A percentile compares a stretch with the other conserved stretches of the same genome.
Evolutionary conservation across 768 basidiomycete species (phyloP).

Genomic region (Agrocybe chaxingu): DNA sequence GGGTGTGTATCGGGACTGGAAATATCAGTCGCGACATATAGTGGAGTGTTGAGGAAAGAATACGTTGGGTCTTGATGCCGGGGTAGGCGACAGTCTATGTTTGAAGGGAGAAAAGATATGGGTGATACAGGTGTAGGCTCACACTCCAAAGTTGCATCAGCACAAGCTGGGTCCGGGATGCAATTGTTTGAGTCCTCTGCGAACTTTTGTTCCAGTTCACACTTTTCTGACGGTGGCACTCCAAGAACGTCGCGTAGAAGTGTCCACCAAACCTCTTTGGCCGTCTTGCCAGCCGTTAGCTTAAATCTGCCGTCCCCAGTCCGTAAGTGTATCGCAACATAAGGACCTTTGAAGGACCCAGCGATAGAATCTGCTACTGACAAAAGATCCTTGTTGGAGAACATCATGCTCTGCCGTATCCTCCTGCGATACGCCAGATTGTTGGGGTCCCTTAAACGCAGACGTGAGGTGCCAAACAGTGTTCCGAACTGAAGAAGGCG

Average conservation of each 20-base stretch:
- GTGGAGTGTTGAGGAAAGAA: constrained; percentile 13
- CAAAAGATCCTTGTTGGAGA: constrained; percentile 46
- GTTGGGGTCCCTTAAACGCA: constrained; percentile 42
- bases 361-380: constrained; percentile 42
- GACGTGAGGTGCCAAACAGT: constrained; percentile 72
- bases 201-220: constrained; percentile 14
- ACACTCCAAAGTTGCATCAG: too few species aligned
- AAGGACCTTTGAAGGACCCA: constrained; percentile 39
- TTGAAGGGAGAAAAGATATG: constrained; percentile 8
- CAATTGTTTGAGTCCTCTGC: constrained; percentile 1
- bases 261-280: constrained; percentile 52
- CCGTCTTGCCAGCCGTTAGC: constrained; percentile 34
- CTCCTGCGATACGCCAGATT: constrained; percentile 41
- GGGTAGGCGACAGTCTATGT: constrained; percentile 12
- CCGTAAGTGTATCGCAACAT: constrained; percentile 65
- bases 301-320: constrained; percentile 67
- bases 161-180: neutral
- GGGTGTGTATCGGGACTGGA: constrained; percentile 20
- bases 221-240: constrained; percentile 31
- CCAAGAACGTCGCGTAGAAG: constrained; percentile 49
- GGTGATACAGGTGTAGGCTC: neutral
- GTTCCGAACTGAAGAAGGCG: constrained; percentile 70
- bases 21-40: constrained; percentile 24
- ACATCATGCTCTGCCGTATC: constrained; percentile 56
- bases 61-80: constrained; percentile 11